A percentile compares a stretch with the other conserved stretches of the same genome.
Evolutionary conservation across 78 protist genomes (phyloP).

Genomic region (Acrasis kona): DNA sequence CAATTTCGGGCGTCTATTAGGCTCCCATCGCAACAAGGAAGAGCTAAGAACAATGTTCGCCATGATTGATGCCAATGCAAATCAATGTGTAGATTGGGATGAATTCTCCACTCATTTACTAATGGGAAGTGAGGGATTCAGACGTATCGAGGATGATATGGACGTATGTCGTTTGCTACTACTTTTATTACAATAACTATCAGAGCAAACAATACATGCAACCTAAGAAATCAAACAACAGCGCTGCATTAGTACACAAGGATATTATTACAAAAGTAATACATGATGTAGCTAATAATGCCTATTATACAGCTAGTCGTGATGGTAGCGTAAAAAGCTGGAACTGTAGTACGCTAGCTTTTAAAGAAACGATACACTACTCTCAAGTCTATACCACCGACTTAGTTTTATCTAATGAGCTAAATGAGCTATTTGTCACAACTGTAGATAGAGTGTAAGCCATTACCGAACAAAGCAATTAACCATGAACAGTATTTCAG

Average conservation of each 20-base stretch:
- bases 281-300: background rate
- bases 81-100: conserved; percentile 44
- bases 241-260: background rate
- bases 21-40: background rate
- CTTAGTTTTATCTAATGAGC: too few species aligned
- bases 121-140: too few species aligned
- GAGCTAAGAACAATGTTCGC: conserved; percentile 6
- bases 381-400: too few species aligned
- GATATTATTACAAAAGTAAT: background rate
- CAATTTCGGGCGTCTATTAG: conserved; percentile 3
- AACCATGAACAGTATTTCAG: too few species aligned
- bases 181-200: background rate
- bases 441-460: too few species aligned
- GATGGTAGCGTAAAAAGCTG: conserved; percentile 9
- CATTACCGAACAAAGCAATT: too few species aligned
- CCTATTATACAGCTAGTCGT: background rate
- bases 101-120: conserved; percentile 21
- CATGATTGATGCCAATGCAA: conserved; percentile 32
- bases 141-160: background rate
- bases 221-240: background rate
- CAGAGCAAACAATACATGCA: background rate
- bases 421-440: too few species aligned
- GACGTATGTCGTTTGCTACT: background rate
- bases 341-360: too few species aligned
- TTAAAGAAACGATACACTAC: too few species aligned